These are phyloP conservation scores for Plantago coronopus DNA, from an alignment of 305 asterid genomes.

Conservation along the genomic window DNA sequence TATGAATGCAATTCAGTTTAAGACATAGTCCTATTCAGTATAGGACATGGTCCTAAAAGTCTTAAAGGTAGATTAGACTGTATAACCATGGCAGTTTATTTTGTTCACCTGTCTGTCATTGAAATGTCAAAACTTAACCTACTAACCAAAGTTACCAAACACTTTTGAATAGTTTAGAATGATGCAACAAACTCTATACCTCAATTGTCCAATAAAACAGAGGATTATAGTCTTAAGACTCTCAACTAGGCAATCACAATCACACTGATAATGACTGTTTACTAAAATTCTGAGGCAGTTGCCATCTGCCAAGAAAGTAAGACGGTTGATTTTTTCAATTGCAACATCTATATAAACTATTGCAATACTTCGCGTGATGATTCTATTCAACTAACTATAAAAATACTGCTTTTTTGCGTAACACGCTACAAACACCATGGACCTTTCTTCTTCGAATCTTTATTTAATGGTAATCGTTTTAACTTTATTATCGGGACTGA, in stretches of 20 bases:
- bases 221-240: neutral
- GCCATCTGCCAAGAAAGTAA: slow-evolving; percentile 6
- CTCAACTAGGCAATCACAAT: neutral
- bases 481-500: no score
- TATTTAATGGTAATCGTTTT: no score
- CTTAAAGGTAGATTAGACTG: neutral
- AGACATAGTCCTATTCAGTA: neutral
- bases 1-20: neutral
- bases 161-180: neutral
- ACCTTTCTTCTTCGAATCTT: no score
- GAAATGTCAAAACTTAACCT: slow-evolving; percentile 1
- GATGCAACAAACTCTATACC: slow-evolving; percentile 5
- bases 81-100: neutral
- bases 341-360: neutral
- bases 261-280: slow-evolving; percentile 4
- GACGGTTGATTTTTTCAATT: slow-evolving; percentile 1
- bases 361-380: no score
- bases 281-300: slow-evolving; percentile 6
- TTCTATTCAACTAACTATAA: no score
- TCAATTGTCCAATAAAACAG: neutral
- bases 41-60: neutral
- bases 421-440: no score
- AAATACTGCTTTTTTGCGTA: no score
- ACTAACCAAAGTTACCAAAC: neutral
- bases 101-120: neutral